Evolutionary conservation across 1,284 basidiomycete species (phyloP), one percentile per base, ranked within the genome.

Genomic region (Ustilago xerochloae): DNA sequence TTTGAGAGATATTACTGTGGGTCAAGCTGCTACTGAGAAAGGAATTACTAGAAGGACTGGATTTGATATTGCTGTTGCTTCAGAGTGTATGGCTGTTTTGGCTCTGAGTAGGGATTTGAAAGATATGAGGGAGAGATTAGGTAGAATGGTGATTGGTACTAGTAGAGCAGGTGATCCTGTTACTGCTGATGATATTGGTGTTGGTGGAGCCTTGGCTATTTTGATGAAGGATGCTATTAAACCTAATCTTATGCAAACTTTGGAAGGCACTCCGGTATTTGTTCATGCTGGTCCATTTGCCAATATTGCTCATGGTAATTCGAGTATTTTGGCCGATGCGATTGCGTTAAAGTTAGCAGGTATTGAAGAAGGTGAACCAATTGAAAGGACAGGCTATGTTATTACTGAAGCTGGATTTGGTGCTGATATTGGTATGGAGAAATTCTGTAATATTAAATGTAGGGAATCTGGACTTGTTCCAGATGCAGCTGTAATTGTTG

Each of bases 361-460:
- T 77, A 91, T 91, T n/a, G 96, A 99, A 85, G 89, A 92, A 78
- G 95, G 94, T 56, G 96, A 98, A 81, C 87, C 89, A 1, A 79
- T 90, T 10, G 90, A 91, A 60, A 90, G 91, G 63, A 90, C 91
- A 45, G 96, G 96, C 35, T 99, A 97, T 81, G 97, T 99, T 63
- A 90, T 99, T 78, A 99, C 96, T 36, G 96, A 99, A 86, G 96
- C 95, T 82, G 96, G 96, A 24, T 99, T 99, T 85, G 97, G 96
- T 71, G 96, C 97, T 24, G 96, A 99, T 86, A 99, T 99, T 90
- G 96, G 86, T 20, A 86, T 86, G 86, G 86, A 86, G 65, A 86
- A 99, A 86, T 99, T 99, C 89, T 98, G 94, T 89, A 97, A 99
- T 87, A 99, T 99, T 89, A 99, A 99, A 87, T 98, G 96, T 85